phyloP scores from a whole-genome alignment of 2,329 filamentous ascomycete genomes.

The Ceratocystis cacaofunesta region DNA sequence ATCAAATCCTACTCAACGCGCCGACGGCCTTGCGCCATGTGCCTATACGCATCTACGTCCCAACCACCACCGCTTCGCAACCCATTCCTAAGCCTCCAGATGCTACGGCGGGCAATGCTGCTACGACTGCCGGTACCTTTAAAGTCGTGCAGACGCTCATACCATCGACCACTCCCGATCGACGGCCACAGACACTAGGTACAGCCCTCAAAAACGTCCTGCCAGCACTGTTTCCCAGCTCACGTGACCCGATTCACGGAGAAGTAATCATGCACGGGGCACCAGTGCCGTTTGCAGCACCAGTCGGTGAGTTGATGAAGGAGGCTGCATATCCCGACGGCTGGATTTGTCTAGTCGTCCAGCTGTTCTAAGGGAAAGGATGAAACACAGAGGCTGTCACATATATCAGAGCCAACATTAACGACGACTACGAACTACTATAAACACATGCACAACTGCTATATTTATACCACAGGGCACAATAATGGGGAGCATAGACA shows the following conservation, averaged over 20 bases:
- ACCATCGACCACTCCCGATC: constrained; percentile 30
- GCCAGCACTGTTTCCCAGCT: constrained; percentile 74
- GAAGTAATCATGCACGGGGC: constrained; percentile 76
- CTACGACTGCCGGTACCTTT: constrained; percentile 36
- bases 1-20: constrained; percentile 60
- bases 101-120: background rate
- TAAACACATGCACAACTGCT: background rate
- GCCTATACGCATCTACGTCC: constrained; percentile 79
- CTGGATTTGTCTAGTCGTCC: constrained; percentile 72
- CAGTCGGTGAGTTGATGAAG: constrained; percentile 67
- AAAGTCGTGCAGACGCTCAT: constrained; percentile 65
- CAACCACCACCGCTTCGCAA: constrained; percentile 39
- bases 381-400: background rate
- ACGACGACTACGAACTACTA: background rate
- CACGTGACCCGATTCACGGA: constrained; percentile 68
- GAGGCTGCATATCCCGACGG: constrained; percentile 82
- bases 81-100: constrained; percentile 21
- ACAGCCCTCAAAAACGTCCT: constrained; percentile 60
- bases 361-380: constrained; percentile 6
- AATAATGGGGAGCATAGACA: background rate
- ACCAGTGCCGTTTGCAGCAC: constrained; percentile 62
- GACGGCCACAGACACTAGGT: constrained; percentile 46
- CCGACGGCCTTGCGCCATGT: constrained; percentile 63
- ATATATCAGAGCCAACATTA: background rate
- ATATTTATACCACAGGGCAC: background rate